Evolutionary conservation across 345 rosid species (phyloP), one percentile per base, ranked within the genome.

Genomic region (Lenwebbia sp.): DNA sequence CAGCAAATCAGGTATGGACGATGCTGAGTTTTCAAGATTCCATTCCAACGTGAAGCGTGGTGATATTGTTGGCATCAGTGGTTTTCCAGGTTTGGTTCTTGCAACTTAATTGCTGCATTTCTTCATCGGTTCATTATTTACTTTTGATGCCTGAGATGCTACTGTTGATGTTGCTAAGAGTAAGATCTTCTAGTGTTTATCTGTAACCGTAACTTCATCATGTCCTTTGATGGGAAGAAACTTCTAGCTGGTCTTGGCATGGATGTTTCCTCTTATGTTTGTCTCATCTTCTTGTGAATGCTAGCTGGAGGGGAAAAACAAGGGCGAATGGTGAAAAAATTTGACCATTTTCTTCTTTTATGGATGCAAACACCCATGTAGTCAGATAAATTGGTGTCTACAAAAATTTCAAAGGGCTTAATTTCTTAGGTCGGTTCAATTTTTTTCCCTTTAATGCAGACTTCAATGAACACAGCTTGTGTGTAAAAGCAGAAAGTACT

Each of bases 11-110:
- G 98, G 87, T 87, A 88, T 86, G 88, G 86, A 90, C 1, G 98
- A 95, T 90, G 91, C 89, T 83, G 95, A 93, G 86, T 98, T 98
- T 87, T 87, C 92, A 14, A 93, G 88, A 88, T 91, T 94, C 83
- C 99, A 98, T 89, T 88, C 90, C 14, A 88, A 88, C 53, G 93
- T 90, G 88, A 96, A 98, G 91, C 98, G 98, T 89, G 99, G 99
- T 86, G 99, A 98, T 91, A 88, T 98, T 84, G 98, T 96, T 87
- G 99, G 99, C 86, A 91, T 96, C 85, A 89, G 91, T 52, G 99
- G 99, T 28, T 98, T 96, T 90, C 99, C 98, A 92, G 99, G 99
- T 97, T 90, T 84, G 88, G 47, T 33, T 84, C 28, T 44, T 84
- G 28, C 57, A n/a, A 52, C 51, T 81, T 50, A 9, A 56, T 47